Base-by-base conservation (phyloP, 768 basidiomycete genomes). In the Dacryopinax primogenitus region DNA sequence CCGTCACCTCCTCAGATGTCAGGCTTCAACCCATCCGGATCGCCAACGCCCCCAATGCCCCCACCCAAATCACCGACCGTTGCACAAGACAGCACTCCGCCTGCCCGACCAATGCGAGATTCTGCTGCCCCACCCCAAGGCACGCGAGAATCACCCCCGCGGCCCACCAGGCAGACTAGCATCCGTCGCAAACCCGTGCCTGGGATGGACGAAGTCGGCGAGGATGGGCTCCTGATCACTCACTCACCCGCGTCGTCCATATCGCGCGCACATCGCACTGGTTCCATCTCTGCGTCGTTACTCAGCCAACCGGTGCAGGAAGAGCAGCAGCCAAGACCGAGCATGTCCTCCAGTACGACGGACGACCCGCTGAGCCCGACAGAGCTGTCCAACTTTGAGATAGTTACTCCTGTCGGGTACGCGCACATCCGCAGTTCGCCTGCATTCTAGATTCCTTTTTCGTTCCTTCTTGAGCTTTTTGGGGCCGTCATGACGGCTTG, bases 221-320 rank as follows among this genome's bases (percentile, higher is more conserved):
- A 58, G 30, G 26, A 58, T 18, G 51, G 51, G 4, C 26, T 58
- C 4, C 13, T 3, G 30, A 58, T 58, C 51, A 58, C 51, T 7
- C 51, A 58, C 32, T 58, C 51, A 9, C 51, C 51, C 3, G 51
- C 51, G 4, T 58, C 51, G 9, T 58, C 51, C 51, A 30, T 58
- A 3, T 58, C 51, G 21, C 51, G 51, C 9, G 15, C 51, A 6
- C 51, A 58, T 32, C 23, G 26, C 15, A 32, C 51, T 2, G 51
- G 26, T 58, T 58, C 51, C 23, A 58, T 58, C 51, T 58, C 51
- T 2, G 51, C 51, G 26, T 58, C 51, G 15, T 32, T 58, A 30
- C 51, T 58, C 51, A 58, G 51, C 30, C 51, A 58, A 30, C 26
- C 51, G 30, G 26, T 58, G 51, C 51, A 58, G 18, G 51, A 58